Evolutionary conservation across 1,139 yeast species (phyloP), one percentile per base, ranked within the genome.

Genomic region (Arxiozyma slooffiae): DNA sequence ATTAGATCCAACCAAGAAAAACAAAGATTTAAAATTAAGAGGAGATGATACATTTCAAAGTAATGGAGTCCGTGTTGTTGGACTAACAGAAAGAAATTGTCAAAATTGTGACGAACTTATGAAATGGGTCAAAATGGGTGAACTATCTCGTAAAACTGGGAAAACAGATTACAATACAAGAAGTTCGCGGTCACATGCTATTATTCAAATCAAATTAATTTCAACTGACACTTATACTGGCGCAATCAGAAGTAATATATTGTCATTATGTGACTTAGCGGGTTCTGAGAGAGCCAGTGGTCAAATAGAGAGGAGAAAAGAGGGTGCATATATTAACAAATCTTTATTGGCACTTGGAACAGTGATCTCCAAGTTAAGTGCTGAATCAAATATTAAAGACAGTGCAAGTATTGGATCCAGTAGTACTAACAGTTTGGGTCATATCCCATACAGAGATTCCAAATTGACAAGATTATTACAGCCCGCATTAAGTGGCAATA

Each of bases 211-310:
- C 21, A 74, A 79, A 52, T 67, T 90, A 26, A 74, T 74, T 11
- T 65, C 75, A 1, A 68, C 75, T 3, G 75, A 76, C 60, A 49
- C 71, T 42, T 53, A 61, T 0, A 67, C 72, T 1, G 75, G 75
- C 9, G 65, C 69, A 1, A 79, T 76, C 51, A 72, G 73, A 18
- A 68, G 74, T 48, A 77, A 92, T 38, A 82, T 92, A 0, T 76
- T 92, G 40, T 86, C 94, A 24, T 73, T 92, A 52, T 92, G 97
- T 72, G 98, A 92, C 69, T 75, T 92, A 61, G 98, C 98, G 0
- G 98, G 98, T 22, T 85, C 96, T 18, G 98, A 92, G 67, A 76
- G 87, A 51, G 97, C 96, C 0, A 83, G 95, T 0, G 76, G 85
- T 1, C 88, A 89, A 61, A 69, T 75, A 0, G 96, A 67, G 50